Conservation (phyloP, 805 yeast species). For the Candida nemodendra region DNA sequence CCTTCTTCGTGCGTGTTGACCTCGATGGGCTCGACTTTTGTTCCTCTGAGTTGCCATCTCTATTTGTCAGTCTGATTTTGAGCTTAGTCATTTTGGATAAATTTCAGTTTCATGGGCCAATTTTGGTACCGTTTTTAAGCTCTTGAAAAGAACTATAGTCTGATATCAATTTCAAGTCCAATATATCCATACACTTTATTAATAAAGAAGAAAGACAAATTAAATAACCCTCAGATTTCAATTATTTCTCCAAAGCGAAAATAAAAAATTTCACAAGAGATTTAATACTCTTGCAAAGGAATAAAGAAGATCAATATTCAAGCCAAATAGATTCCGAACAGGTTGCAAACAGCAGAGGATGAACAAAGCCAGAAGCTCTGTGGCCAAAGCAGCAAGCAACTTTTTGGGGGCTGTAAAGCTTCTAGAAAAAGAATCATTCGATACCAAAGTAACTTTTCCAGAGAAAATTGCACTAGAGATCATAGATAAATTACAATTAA, state of each 20-base stretch:
- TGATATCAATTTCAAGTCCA: too few relatives aligned
- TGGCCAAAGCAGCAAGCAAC: conserved; percentile 5
- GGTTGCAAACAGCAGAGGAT: too few relatives aligned
- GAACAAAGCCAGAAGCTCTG: conserved; percentile 7
- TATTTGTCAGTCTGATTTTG: conserved; percentile 22
- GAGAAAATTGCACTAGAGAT: conserved; percentile 29
- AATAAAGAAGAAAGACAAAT: too few relatives aligned
- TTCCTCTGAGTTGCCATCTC: conserved; percentile 4
- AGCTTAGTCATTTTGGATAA: conserved; percentile 26
- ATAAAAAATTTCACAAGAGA: too few relatives aligned
- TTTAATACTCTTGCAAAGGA: too few relatives aligned
- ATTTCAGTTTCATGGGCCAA: too few relatives aligned
- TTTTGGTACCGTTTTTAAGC: too few relatives aligned
- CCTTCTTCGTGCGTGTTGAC: conserved; percentile 4
- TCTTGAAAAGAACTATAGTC: too few relatives aligned
- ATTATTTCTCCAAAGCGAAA: too few relatives aligned
- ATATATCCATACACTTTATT: too few relatives aligned
- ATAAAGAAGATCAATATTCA: too few relatives aligned
- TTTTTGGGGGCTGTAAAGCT: conserved; percentile 10
- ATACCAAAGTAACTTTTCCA: conserved; percentile 13
- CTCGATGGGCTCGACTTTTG: neutral
- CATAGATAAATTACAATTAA: conserved; percentile 46
- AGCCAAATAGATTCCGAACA: neutral
- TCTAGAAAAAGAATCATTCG: conserved; percentile 7
- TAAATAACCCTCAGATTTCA: too few relatives aligned